Conservation (phyloP, 2,329 filamentous ascomycete genomes). For the Thielaviopsis musarum region DNA sequence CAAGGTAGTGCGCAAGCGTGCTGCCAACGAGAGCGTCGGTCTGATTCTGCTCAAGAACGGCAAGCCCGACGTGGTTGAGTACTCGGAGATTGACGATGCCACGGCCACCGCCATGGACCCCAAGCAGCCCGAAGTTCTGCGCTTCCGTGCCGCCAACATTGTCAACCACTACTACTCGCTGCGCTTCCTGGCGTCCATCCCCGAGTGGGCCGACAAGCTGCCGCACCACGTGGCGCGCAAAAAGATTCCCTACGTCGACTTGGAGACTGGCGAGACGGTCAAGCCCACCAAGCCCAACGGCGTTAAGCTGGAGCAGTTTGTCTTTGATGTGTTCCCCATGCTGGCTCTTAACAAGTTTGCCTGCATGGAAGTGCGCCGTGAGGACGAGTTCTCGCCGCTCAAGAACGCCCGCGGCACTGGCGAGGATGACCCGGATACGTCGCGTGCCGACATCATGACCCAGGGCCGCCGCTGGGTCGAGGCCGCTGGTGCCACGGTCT, state of each 20-base stretch:
- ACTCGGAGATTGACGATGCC: slow-evolving; percentile 83
- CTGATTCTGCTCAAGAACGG: slow-evolving; percentile 91
- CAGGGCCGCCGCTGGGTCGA: slow-evolving; percentile 80
- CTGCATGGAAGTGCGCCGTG: slow-evolving; percentile 85
- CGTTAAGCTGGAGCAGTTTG: slow-evolving; percentile 82
- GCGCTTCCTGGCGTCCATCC: slow-evolving; percentile 78
- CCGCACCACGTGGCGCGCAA: slow-evolving; percentile 94
- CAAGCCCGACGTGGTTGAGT: slow-evolving; percentile 93
- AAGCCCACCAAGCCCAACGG: slow-evolving; percentile 94
- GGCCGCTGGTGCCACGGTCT: slow-evolving; percentile 54
- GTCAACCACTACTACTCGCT: slow-evolving; percentile 99
- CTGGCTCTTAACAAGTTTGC: slow-evolving; percentile 72
- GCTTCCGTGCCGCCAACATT: slow-evolving; percentile 96
- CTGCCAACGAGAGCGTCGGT: slow-evolving; percentile 88
- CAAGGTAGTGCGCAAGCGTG: slow-evolving; percentile 97
- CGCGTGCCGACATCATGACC: slow-evolving; percentile 72
- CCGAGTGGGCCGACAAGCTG: slow-evolving; percentile 67
- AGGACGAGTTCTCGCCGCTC: slow-evolving; percentile 94
- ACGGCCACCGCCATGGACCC: slow-evolving; percentile 81
- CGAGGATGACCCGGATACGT: slow-evolving; percentile 89
- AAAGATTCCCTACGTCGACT: slow-evolving; percentile 85
- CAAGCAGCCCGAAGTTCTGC: slow-evolving; percentile 65
- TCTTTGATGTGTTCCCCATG: slow-evolving; percentile 89
- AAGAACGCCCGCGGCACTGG: slow-evolving; percentile 80
- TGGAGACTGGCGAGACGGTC: slow-evolving; percentile 58